These are phyloP conservation scores for Aspergillus persii DNA, from an alignment of 2,329 filamentous ascomycete genomes.

Conservation along the genomic window DNA sequence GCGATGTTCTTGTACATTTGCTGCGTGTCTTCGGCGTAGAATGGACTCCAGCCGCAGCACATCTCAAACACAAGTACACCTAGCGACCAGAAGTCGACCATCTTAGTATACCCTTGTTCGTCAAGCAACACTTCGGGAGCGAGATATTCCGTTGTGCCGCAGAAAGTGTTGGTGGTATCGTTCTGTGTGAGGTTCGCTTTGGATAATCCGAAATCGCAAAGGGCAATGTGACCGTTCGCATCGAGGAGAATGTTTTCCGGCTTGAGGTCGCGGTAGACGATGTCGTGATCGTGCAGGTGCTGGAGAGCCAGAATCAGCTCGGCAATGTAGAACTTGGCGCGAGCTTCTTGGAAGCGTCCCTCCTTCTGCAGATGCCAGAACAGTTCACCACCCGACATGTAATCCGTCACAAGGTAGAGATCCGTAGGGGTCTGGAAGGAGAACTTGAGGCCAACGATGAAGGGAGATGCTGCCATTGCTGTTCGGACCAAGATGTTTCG, in stretches of 20 bases:
- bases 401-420: constrained; percentile 96
- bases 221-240: constrained; percentile 93
- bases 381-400: constrained; percentile 97
- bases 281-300: constrained; percentile 93
- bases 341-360: constrained; percentile 87
- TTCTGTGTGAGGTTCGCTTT: constrained; percentile 97
- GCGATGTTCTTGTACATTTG: constrained; percentile 99
- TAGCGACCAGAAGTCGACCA: constrained; percentile 99
- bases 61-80: constrained; percentile 98
- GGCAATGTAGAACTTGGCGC: constrained; percentile 98
- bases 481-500: constrained; percentile 96
- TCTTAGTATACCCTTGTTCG: constrained; percentile 97
- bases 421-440: constrained; percentile 98
- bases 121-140: constrained; percentile 93
- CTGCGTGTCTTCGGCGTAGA: constrained; percentile 98
- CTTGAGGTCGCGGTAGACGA: constrained; percentile 96
- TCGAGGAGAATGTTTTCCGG: constrained; percentile 97
- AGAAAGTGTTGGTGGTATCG: constrained; percentile 98
- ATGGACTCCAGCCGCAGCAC: constrained; percentile 99
- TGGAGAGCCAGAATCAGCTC: constrained; percentile 94
- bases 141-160: constrained; percentile 95
- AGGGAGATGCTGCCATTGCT: constrained; percentile 91
- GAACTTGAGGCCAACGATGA: constrained; percentile 97
- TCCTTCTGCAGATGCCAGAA: constrained; percentile 99
- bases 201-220: constrained; percentile 95